Evolutionary conservation across 192 early-diverging fungal genomes (phyloP), one percentile per base, ranked within the genome.

Genomic region (Podila clonocystis): DNA sequence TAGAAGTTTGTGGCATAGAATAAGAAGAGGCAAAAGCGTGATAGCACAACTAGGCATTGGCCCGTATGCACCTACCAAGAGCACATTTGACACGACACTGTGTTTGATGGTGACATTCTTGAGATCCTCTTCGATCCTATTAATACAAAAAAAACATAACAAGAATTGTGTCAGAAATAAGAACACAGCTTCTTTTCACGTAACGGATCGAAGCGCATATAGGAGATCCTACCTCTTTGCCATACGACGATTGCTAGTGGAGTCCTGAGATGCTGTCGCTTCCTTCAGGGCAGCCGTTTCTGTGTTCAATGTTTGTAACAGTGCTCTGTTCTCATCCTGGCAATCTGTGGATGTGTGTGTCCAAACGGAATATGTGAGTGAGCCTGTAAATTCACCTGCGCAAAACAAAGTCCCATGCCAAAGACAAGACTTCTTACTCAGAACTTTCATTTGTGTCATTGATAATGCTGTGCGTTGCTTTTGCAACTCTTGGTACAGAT

Each of bases 121-220:
- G 38, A 79, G 61, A 9, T 80, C 70, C 20, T 73, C 77, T 65
- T 80, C 71, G 2, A 69, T 61, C 36, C 77, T 80, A 71, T 24
- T 28, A 1, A 1, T 17, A 31, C 9, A 55, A 11, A 45, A 63
- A 15, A 26, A 31, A 7, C 33, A 62, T 2, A 15, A 17, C 41
- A 45, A 17, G 13, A 2, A 15, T 45, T 12, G 12, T 4, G 41
- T 45, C 15, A 63, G 52, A 11, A 24, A 22, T 12, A 41, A 13
- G 41, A 29, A 36, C 9, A 36, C 8, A 36, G 41, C 3, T 2
- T 45, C 41, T 17, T 17, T 12, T 45, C 4, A 45, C 15, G 17
- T 45, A 12, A 15, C 41, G 2, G 52, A 55, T 26, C 22, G 20
- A 31, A n/a, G 31, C 17, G 48, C 24, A 49, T 2, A 20, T 11